Evolutionary conservation across 208 protist genomes (phyloP).

Genomic region (Acanthamoeba comandoni): DNA sequence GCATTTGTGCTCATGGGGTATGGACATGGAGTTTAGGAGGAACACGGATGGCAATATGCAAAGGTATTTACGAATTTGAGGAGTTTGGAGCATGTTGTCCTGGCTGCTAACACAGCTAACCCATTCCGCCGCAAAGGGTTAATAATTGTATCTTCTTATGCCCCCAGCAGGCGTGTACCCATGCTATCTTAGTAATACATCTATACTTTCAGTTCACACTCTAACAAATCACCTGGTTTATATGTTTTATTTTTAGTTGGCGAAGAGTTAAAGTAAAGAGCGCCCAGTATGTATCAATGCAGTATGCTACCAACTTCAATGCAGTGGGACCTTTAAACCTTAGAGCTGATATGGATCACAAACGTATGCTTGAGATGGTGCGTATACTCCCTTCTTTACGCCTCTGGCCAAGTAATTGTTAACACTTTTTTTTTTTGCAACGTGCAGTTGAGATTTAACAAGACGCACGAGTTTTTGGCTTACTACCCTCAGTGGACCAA

Average conservation of each 20-base stretch:
- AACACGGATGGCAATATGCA: not conserved
- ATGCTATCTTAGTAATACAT: not conserved
- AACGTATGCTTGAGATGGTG: conserved; percentile 58
- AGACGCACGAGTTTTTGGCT: conserved; percentile 28
- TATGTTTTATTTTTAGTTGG: conserved; percentile 13
- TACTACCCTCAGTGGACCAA: not conserved
- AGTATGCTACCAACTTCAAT: conserved; percentile 5
- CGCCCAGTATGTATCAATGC: conserved; percentile 1
- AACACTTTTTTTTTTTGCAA: not conserved
- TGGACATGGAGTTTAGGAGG: not conserved
- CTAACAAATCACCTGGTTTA: not conserved
- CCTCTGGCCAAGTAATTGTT: not conserved
- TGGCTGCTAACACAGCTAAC: not conserved
- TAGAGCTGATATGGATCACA: conserved; percentile 50
- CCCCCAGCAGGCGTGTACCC: not conserved
- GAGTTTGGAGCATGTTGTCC: not conserved
- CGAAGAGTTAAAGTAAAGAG: not conserved
- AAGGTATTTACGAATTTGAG: conserved; percentile 6
- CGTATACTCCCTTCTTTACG: too few species aligned
- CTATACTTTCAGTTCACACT: not conserved
- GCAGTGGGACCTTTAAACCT: conserved; percentile 54
- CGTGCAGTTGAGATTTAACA: conserved; percentile 16
- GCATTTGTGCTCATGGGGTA: not conserved
- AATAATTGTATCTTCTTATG: not conserved
- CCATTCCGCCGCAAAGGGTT: conserved; percentile 23